Evolutionary conservation across 192 early-diverging fungal species (phyloP), one percentile per base, ranked within the genome.

Genomic region (Pilaira anomala): DNA sequence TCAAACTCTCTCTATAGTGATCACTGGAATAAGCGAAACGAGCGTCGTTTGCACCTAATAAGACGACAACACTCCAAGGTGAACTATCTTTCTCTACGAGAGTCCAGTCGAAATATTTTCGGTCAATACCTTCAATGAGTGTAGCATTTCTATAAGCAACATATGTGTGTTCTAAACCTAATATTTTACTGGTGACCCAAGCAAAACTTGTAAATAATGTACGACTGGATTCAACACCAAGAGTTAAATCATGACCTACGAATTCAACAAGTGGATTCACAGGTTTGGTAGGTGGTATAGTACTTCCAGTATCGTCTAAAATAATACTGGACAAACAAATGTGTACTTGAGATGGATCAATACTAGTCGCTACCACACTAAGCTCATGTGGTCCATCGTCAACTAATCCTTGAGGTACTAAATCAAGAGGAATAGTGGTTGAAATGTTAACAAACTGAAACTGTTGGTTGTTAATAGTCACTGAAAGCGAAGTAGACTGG

Each of bases 121-220:
- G 26, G 16, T 70, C 62, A 41, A 70, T 60, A 7, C 42, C 62
- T 2, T 58, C 68, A 0, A 70, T 33, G 3, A 70, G 28, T 18
- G 44, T 51, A 3, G 56, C 68, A 12, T 22, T 48, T 12, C 48
- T 56, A 42, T 63, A 60, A 16, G 68, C 68, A 7, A 70, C 59
- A 22, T 60, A 56, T 5, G 26, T 28, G 41, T 59, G 61, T 44
- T 70, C 68, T 7, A 60, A 21, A 9, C 25, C 55, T 25, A 70
- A 26, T 24, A 53, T 36, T 11, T 63, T 48, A 50, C 46, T 44
- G 14, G 56, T 48, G 13, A 70, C 16, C 62, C 57, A 70, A 40
- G 68, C 53, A 46, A 51, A 70, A 55, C 68, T 65, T 28, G 62
- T 64, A 36, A 65, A 52, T 26, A 59, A 22, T 3, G 55, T 48